phyloP scores from a whole-genome alignment of 176 grass and related monocot genomes.

The Oryza officinalis region DNA sequence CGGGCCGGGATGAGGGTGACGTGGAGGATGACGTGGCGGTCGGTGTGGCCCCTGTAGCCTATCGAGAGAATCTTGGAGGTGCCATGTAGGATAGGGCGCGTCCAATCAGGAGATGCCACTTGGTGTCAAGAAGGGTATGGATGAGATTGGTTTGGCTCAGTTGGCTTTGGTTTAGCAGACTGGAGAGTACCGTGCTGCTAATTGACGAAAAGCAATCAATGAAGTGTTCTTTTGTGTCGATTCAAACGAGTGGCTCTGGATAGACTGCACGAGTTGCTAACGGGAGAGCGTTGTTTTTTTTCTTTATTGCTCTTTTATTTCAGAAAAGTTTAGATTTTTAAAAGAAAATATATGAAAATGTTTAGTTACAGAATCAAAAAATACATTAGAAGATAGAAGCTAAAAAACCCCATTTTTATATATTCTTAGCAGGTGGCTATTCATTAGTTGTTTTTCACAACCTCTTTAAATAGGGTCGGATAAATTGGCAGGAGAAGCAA shows the following conservation, averaged over 20 bases:
- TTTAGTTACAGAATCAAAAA: too few relatives aligned
- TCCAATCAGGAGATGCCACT: constrained; percentile 19
- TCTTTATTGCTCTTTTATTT: background rate
- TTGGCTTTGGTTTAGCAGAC: background rate
- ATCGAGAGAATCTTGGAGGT: constrained; percentile 18
- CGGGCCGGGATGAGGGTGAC: background rate
- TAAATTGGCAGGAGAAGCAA: too few relatives aligned
- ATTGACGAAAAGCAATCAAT: background rate
- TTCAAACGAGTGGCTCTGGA: background rate
- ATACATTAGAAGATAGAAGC: too few relatives aligned
- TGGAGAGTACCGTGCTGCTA: background rate
- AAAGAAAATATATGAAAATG: too few relatives aligned
- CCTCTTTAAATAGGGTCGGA: too few relatives aligned
- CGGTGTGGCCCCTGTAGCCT: background rate
- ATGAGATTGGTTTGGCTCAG: constrained; percentile 5
- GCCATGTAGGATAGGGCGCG: background rate
- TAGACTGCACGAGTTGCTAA: background rate
- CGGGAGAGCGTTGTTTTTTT: background rate
- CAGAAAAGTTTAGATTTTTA: too few relatives aligned
- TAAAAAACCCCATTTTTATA: too few relatives aligned
- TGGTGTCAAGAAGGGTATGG: background rate
- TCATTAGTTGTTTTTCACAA: too few relatives aligned
- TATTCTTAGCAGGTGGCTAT: too few relatives aligned
- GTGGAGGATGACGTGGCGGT: constrained; percentile 5
- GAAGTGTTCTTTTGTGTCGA: background rate